These are phyloP conservation scores for Malania oleifera DNA, from an alignment of 164 flowering plant species.

Conservation along the genomic window DNA sequence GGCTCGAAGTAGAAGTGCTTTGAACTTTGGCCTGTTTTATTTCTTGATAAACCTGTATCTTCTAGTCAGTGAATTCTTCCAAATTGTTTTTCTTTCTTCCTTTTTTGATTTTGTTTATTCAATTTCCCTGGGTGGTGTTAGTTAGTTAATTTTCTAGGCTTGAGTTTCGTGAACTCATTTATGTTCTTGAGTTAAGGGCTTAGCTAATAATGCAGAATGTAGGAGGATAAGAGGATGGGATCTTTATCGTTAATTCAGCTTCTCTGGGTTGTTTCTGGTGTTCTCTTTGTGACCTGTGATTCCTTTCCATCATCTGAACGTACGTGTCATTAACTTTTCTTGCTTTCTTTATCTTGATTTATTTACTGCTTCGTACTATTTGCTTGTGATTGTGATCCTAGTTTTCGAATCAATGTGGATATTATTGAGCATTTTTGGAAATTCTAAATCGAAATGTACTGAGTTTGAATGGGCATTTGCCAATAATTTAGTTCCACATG, in stretches of 20 bases:
- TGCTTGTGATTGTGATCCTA: no score
- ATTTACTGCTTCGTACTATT: neutral
- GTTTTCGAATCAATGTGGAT: neutral
- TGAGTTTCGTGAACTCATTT: neutral
- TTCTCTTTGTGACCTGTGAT: neutral
- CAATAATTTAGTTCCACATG: no score
- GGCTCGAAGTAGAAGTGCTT: neutral
- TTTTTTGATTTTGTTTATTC: neutral
- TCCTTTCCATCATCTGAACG: neutral
- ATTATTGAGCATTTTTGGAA: neutral
- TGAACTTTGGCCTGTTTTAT: neutral
- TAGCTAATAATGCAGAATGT: neutral
- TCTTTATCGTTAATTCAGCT: neutral
- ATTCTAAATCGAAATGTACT: no score
- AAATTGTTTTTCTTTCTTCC: neutral
- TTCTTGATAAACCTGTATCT: neutral
- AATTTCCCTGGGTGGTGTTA: neutral
- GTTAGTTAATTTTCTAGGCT: neutral
- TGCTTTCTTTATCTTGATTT: neutral
- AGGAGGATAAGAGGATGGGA: neutral
- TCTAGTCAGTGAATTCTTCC: neutral
- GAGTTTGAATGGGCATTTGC: no score
- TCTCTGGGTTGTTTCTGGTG: neutral
- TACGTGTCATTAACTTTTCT: neutral
- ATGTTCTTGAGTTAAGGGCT: neutral